Evolutionary conservation across 1,284 basidiomycete species (phyloP), one percentile per base, ranked within the genome.

Genomic region (Porogramme epimiltina): DNA sequence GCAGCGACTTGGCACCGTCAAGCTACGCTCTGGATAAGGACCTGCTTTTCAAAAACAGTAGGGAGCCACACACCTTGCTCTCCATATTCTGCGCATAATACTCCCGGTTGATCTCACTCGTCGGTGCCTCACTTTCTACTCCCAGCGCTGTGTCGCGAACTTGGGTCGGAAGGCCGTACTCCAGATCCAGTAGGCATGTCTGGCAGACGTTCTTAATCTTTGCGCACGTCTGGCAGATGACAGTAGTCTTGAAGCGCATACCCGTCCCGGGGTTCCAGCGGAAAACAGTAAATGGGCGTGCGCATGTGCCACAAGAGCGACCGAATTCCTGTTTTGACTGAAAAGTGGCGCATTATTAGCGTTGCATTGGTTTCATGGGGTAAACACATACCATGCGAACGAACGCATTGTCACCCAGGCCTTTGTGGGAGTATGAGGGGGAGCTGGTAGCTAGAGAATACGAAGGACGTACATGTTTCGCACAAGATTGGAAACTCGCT

Each of bases 141-240:
- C 89, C 93, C 41, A 99, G 73, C 6, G 97, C 97, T 0, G 95
- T 96, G 70, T 99, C 97, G 53, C 97, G 80, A 15, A 99, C 95
- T 78, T 99, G 97, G 0, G 95, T 95, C 1, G 97, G 97, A 41
- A 99, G 75, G 16, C 93, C 93, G 63, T 95, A 99, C 71, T 98
- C 95, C 54, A 96, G 81, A 69, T 99, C 97, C 31, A 99, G 78
- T 24, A 99, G 77, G 70, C 97, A 99, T 1, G 95, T 98, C 74
- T 99, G 97, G 75, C 97, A 99, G 38, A 97, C 92, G 66, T 99
- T 98, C 80, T 98, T 98, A 63, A 98, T 89, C 78, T 98, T 99
- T 34, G 96, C 93, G 65, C 97, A 99, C 1, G 97, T 98, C 69
- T 97, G 95, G 73, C 97, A 99, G 60, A 99, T 89, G 58, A 98